Evolutionary conservation across 768 basidiomycete species (phyloP), one percentile per base, ranked within the genome.

Genomic region (Suillus subaureus): DNA sequence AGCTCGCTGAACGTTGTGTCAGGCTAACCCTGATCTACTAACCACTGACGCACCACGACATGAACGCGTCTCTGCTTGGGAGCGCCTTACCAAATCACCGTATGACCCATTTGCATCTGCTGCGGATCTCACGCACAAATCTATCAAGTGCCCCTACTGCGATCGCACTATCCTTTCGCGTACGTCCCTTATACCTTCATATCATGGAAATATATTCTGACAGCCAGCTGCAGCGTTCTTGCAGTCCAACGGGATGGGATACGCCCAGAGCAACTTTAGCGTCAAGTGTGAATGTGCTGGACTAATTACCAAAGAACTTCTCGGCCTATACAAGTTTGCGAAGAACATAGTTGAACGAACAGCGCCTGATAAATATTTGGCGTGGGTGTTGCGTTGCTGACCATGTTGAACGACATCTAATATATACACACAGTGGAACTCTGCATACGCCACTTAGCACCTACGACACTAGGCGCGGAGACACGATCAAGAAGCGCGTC

Each of bases 231-330:
- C 35, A 86, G 85, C 80, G 4, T 80, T 80, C 47, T 67, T 83
- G 65, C 76, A 71, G 6, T 55, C 66, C 4, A 45, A 67, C 0
- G 84, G 81, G 6, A 77, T 73, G 0, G 86, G 86, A 1, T 87
- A 87, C 65, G 71, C 82, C 2, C 86, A 87, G 65, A 72, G 73
- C 4, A 68, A 71, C 0, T 87, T 87, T 60, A 58, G 11, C 1
- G 42, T 66, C 0, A 8, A 4, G 13, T 87, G 85, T 62, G 28
- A 54, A 2, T 87, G 85, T 62, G 23, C 47, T 0, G 69, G 72
- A 47, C 54, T 43, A 0, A 81, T 87, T 35, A 82, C 70, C 2
- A 81, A 79, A 64, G 74, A 80, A 16, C 60, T 68, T 9, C 70
- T 85, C 13, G 79, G 75, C 6, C 70, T 82, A 1, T 62, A 73